Percentiles rank a stretch among this genome's conserved stretches.
These are phyloP conservation scores for Elsinoe perseae DNA, from an alignment of 2,329 filamentous ascomycete species.

Conservation along the genomic window DNA sequence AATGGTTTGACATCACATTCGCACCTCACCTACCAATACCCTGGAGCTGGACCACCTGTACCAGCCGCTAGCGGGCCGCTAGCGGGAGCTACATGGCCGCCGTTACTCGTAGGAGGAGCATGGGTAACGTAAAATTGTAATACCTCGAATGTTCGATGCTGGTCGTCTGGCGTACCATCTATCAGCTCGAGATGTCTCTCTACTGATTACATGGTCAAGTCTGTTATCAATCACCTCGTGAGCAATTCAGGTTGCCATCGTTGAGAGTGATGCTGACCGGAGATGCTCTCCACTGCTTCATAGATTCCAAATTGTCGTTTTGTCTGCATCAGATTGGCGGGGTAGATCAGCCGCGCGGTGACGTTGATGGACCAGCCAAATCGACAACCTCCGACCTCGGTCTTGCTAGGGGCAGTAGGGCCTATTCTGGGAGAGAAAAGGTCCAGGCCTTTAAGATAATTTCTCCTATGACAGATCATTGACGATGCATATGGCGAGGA, in stretches of 20 bases:
- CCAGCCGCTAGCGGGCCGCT: conserved; percentile 1
- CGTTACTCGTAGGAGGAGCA: neutral
- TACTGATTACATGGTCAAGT: neutral
- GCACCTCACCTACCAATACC: neutral
- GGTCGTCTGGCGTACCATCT: neutral
- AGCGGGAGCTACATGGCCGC: neutral
- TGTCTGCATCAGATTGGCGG: neutral
- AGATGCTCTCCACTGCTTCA: neutral
- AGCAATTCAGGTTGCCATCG: neutral
- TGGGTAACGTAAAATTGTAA: neutral
- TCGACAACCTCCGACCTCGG: neutral
- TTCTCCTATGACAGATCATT: neutral
- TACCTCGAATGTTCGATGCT: neutral
- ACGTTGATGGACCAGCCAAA: neutral
- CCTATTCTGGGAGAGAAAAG: neutral
- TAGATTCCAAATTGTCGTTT: neutral
- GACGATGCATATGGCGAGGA: neutral
- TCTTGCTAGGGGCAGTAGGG: neutral
- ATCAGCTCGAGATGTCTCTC: neutral
- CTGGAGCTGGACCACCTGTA: neutral
- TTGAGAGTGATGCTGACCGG: neutral
- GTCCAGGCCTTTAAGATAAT: neutral
- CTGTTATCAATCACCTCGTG: neutral
- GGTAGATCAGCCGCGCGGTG: neutral
- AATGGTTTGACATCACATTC: neutral